Conservation (phyloP, 352 stramenopile species). For the Globisporangium abappressorium region DNA sequence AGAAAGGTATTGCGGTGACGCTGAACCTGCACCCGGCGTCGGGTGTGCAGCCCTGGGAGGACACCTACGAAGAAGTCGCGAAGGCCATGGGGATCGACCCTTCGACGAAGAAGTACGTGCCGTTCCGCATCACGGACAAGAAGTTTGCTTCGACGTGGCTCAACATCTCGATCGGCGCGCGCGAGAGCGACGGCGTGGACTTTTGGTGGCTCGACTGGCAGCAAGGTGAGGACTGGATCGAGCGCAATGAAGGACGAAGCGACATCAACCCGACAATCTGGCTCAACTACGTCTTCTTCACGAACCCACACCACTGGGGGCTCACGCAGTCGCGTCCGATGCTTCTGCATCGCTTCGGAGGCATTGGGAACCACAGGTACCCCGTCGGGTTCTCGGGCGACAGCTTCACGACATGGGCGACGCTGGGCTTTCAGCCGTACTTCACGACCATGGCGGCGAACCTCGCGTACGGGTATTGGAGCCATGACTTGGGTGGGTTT, state of each 20-base stretch:
- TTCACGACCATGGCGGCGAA: conserved; percentile 49
- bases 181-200: conserved; percentile 34
- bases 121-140: conserved; percentile 37
- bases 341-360: conserved; percentile 44
- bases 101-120: conserved; percentile 25
- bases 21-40: conserved; percentile 51
- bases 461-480: conserved; percentile 49
- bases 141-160: conserved; percentile 29
- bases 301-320: conserved; percentile 31
- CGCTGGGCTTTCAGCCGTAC: conserved; percentile 40
- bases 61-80: conserved; percentile 28
- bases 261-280: conserved; percentile 49
- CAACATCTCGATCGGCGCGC: conserved; percentile 23
- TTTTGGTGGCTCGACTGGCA: conserved; percentile 72
- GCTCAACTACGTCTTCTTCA: conserved; percentile 48
- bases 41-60: conserved; percentile 44
- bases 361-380: conserved; percentile 54
- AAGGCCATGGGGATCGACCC: conserved; percentile 34
- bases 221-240: conserved; percentile 43
- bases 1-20: conserved; percentile 29
- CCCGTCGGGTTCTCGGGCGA: conserved; percentile 53
- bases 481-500: conserved; percentile 45
- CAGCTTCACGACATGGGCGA: conserved; percentile 32
- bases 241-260: conserved; percentile 20
- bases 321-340: conserved; percentile 24